phyloP scores from a whole-genome alignment of 352 stramenopile genomes.

The Saprolegnia diclina region DNA sequence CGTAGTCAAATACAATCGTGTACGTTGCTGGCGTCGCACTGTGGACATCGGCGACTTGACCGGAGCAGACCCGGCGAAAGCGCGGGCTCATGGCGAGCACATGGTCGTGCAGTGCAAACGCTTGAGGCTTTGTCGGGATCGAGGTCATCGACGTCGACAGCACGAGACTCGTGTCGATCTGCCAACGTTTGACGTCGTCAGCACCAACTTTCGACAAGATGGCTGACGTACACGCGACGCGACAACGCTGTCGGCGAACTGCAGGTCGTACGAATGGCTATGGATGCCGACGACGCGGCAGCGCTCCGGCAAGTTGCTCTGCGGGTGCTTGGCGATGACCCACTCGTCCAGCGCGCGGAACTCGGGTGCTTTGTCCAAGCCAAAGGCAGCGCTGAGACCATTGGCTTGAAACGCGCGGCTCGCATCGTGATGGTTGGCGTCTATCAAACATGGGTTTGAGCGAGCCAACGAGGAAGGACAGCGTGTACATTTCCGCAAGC shows the following conservation, averaged over 20 bases:
- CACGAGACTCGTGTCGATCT: neutral
- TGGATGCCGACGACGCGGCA: neutral
- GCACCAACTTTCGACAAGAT: no score
- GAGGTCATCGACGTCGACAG: neutral
- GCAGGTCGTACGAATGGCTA: neutral
- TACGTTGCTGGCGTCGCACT: neutral
- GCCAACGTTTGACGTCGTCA: neutral
- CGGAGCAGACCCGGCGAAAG: constrained; percentile 17
- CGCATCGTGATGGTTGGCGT: neutral
- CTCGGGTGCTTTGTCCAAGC: neutral
- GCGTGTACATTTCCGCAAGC: constrained; percentile 21
- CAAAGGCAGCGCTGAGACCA: neutral
- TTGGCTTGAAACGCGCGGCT: neutral
- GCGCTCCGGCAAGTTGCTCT: constrained; percentile 9
- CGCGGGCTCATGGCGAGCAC: constrained; percentile 15
- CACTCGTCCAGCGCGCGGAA: neutral
- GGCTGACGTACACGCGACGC: neutral
- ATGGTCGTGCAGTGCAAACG: constrained; percentile 1
- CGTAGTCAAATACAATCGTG: constrained; percentile 23
- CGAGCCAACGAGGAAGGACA: no score
- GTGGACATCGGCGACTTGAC: constrained; percentile 1
- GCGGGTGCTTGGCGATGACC: constrained; percentile 12
- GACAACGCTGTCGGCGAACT: constrained; percentile 15
- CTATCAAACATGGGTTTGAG: no score
- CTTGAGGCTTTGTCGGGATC: neutral